A percentile compares a stretch with the other conserved stretches of the same genome.
These are phyloP conservation scores for Meredithiella fracta DNA, from an alignment of 2,329 filamentous ascomycete species.

Conservation along the genomic window DNA sequence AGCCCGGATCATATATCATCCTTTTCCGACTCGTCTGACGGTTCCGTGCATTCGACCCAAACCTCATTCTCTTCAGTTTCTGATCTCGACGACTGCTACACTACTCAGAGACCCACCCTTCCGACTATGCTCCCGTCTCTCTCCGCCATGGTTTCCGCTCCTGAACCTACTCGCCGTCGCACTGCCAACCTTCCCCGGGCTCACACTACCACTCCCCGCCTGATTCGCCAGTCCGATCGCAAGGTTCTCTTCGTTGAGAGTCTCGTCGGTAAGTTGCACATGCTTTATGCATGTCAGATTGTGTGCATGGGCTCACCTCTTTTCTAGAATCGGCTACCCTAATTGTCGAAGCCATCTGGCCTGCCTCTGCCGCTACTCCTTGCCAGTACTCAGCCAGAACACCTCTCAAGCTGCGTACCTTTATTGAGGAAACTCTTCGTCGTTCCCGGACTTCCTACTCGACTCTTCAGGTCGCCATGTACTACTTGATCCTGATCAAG, in stretches of 20 bases:
- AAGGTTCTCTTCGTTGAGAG: slow-evolving; percentile 93
- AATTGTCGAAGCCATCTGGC: slow-evolving; percentile 96
- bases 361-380: slow-evolving; percentile 57
- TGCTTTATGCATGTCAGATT: slow-evolving; percentile 4
- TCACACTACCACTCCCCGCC: slow-evolving; percentile 33
- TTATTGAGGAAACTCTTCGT: slow-evolving; percentile 92
- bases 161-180: slow-evolving; percentile 35
- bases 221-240: slow-evolving; percentile 76
- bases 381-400: slow-evolving; percentile 56
- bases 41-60: slow-evolving; percentile 44
- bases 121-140: slow-evolving; percentile 41
- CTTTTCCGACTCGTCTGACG: slow-evolving; percentile 7
- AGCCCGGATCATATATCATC: slow-evolving; percentile 5
- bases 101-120: background rate
- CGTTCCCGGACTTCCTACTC: slow-evolving; percentile 94
- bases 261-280: slow-evolving; percentile 71
- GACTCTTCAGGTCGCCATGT: slow-evolving; percentile 87
- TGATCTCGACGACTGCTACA: slow-evolving; percentile 47
- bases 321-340: slow-evolving; percentile 80
- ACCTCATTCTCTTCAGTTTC: slow-evolving; percentile 65
- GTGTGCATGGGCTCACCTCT: slow-evolving; percentile 15
- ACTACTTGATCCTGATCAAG: slow-evolving; percentile 90
- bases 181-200: slow-evolving; percentile 42
- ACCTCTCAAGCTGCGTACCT: slow-evolving; percentile 78
- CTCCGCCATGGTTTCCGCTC: slow-evolving; percentile 34